phyloP scores from a whole-genome alignment of 306 rosid genomes.

The Senna siamea region DNA sequence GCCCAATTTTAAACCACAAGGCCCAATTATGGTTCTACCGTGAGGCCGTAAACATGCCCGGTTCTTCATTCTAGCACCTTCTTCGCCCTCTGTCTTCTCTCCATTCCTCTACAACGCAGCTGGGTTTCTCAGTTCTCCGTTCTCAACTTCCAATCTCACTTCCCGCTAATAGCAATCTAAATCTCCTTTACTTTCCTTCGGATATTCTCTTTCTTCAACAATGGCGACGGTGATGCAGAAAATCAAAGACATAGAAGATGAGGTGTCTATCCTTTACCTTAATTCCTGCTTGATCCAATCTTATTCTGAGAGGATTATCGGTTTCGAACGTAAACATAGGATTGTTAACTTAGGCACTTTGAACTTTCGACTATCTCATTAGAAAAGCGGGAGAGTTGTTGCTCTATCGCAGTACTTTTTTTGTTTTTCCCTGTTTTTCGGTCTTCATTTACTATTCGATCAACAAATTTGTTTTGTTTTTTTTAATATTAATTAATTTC shows the following conservation, averaged over 20 bases:
- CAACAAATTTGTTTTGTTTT: too few species aligned
- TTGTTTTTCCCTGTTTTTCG: too few species aligned
- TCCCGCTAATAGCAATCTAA: neutral
- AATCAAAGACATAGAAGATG: slow-evolving; percentile 99
- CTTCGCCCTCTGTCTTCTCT: neutral
- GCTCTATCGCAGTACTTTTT: neutral
- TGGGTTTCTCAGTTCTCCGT: slow-evolving; percentile 7
- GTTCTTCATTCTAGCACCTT: slow-evolving; percentile 30
- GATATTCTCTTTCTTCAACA: slow-evolving; percentile 42
- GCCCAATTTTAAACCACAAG: neutral
- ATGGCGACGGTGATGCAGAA: slow-evolving; percentile 99
- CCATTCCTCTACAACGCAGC: too few species aligned
- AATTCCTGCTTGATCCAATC: neutral
- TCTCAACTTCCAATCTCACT: neutral
- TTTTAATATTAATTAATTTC: too few species aligned
- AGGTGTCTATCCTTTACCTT: slow-evolving; percentile 56
- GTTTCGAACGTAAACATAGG: neutral
- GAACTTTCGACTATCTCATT: neutral
- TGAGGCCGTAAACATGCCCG: neutral
- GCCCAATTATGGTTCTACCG: neutral
- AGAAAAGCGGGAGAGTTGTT: neutral
- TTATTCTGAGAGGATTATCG: neutral
- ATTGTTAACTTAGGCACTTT: slow-evolving; percentile 22
- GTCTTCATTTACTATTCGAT: too few species aligned
- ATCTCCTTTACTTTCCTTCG: neutral